phyloP scores from a whole-genome alignment of 305 asterid species.

The Solanum aculeatissimum region DNA sequence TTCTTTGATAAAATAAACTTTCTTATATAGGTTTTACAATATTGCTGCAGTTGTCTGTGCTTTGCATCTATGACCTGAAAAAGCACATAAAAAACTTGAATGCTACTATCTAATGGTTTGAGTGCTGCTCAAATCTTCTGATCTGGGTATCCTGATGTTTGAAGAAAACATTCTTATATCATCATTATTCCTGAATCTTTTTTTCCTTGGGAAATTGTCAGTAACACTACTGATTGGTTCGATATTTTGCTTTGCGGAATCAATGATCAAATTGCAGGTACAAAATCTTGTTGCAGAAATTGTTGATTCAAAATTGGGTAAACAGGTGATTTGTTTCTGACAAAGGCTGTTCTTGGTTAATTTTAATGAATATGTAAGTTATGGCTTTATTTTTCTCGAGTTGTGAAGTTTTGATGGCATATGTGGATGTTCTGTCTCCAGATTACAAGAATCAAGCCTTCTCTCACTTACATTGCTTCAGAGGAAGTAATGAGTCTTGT shows the following conservation, averaged over 20 bases:
- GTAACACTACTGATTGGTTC: background rate
- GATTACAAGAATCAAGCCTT: slow-evolving; percentile 76
- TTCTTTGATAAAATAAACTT: background rate
- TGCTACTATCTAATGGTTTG: background rate
- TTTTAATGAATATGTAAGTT: background rate
- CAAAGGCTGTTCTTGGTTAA: background rate
- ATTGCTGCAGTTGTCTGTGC: background rate
- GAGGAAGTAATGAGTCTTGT: slow-evolving; percentile 99
- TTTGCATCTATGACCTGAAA: background rate
- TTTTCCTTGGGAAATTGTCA: background rate
- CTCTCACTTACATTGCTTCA: slow-evolving; percentile 78
- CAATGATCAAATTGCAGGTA: slow-evolving; percentile 35
- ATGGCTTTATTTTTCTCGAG: background rate
- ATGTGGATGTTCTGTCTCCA: slow-evolving; percentile 8
- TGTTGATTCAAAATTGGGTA: slow-evolving; percentile 81
- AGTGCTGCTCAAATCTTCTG: background rate
- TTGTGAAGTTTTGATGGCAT: background rate
- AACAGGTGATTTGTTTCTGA: slow-evolving; percentile 40
- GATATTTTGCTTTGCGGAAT: background rate
- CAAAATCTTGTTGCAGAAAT: slow-evolving; percentile 94
- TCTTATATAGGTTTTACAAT: background rate
- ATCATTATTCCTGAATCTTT: background rate
- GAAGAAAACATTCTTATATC: background rate
- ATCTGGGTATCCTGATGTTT: background rate
- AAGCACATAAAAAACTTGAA: background rate